phyloP scores from a whole-genome alignment of 805 yeast genomes.

The Ogataea pignaliae region DNA sequence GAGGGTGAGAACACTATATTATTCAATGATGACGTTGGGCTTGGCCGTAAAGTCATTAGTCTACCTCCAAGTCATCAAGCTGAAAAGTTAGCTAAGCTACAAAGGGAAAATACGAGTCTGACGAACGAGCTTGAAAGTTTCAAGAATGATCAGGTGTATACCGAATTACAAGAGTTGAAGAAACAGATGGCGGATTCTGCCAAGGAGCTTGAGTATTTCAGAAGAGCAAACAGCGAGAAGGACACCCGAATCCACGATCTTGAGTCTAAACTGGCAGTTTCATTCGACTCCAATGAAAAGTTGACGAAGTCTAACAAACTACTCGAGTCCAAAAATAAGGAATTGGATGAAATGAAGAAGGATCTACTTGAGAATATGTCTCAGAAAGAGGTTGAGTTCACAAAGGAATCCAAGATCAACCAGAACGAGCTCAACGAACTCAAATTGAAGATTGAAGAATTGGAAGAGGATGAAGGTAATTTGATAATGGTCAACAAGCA shows the following conservation, averaged over 20 bases:
- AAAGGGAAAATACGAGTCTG: conserved; percentile 20
- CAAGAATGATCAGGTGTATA: conserved; percentile 9
- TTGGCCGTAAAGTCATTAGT: conserved; percentile 21
- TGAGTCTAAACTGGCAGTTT: conserved; percentile 7
- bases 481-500: conserved; percentile 40
- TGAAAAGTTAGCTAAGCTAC: conserved; percentile 20
- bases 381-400: conserved; percentile 55
- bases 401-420: conserved; percentile 45
- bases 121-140: conserved; percentile 10
- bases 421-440: conserved; percentile 48
- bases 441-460: conserved; percentile 39
- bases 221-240: conserved; percentile 11
- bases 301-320: conserved; percentile 9
- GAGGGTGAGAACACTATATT: conserved; percentile 14
- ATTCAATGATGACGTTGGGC: conserved; percentile 14
- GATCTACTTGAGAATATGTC: conserved; percentile 68
- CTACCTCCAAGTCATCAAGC: conserved; percentile 28
- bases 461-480: conserved; percentile 44
- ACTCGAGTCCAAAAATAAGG: conserved; percentile 12
- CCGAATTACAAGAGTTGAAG: conserved; percentile 11
- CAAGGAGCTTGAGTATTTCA: conserved; percentile 13
- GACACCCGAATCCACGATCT: conserved; percentile 9
- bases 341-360: conserved; percentile 43
- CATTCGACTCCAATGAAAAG: conserved; percentile 6
- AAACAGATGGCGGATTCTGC: conserved; percentile 14